Conservation (phyloP, 345 rosid genomes). For the Eucalyptus urophylla region DNA sequence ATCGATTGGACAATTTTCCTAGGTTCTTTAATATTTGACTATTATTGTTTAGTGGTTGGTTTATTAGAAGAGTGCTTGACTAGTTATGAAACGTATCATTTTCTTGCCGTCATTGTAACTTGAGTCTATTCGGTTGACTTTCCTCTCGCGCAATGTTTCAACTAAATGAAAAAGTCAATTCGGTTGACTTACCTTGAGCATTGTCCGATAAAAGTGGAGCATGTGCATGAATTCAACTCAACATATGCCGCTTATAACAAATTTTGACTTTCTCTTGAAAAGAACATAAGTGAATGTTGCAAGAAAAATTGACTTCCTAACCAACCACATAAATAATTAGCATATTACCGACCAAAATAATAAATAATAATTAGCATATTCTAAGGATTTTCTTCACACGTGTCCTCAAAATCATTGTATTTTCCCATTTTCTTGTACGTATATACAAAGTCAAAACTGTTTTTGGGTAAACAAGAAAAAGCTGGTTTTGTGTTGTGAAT, state of each 20-base stretch:
- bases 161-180: background rate
- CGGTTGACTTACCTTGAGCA: background rate
- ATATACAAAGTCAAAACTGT: background rate
- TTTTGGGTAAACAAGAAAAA: background rate
- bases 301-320: background rate
- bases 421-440: background rate
- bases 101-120: background rate
- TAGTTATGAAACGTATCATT: background rate
- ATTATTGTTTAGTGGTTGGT: background rate
- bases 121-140: background rate
- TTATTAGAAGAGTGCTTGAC: background rate
- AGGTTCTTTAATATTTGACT: background rate
- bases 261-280: background rate
- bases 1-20: background rate
- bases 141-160: background rate
- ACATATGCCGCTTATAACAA: background rate
- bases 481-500: background rate
- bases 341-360: background rate
- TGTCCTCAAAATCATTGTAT: background rate
- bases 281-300: background rate
- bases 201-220: background rate
- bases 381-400: background rate
- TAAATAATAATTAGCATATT: background rate
- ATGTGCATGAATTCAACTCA: background rate
- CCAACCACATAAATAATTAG: background rate